Evolutionary conservation across 305 asterid genomes (phyloP).

Genomic region (Andrographis paniculata): DNA sequence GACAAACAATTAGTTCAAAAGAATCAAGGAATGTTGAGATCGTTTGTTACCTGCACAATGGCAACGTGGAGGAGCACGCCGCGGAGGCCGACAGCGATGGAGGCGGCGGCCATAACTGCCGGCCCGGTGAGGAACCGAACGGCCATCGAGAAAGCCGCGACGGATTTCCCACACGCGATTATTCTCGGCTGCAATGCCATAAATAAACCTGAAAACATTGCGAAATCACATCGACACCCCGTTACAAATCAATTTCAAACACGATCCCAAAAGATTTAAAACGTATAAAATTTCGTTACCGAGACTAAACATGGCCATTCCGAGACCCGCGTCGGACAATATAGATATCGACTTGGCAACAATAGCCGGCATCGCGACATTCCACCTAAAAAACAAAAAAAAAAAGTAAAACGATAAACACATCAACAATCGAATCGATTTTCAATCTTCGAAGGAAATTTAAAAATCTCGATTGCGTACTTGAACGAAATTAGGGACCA

Average conservation of each 20-base stretch:
- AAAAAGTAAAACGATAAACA: not conserved
- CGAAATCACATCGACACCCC: not conserved
- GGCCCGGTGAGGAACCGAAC: conserved; percentile 75
- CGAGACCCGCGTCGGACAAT: conserved; percentile 89
- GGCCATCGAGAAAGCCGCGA: conserved; percentile 77
- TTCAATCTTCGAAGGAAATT: not conserved
- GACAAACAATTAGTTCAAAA: too few relatives aligned
- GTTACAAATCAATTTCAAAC: not conserved
- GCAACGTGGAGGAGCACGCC: conserved; percentile 71
- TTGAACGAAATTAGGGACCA: conserved; percentile 87
- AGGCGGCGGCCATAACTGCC: conserved; percentile 94
- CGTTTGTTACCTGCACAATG: conserved; percentile 61
- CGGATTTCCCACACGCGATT: conserved; percentile 78
- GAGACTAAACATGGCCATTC: conserved; percentile 98
- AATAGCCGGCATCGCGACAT: conserved; percentile 76
- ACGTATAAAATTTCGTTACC: conserved; percentile 26
- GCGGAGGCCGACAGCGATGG: conserved; percentile 71
- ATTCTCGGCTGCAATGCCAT: conserved; percentile 92
- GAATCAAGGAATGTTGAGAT: too few relatives aligned
- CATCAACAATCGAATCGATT: not conserved
- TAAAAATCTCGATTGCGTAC: conserved; percentile 19
- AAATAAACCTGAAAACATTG: conserved; percentile 52
- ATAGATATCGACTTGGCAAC: conserved; percentile 73
- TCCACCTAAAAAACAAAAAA: conserved; percentile 48
- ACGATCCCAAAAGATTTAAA: too few relatives aligned